Conservation (phyloP, 345 rosid genomes). For the Bruguiera gymnorhiza region DNA sequence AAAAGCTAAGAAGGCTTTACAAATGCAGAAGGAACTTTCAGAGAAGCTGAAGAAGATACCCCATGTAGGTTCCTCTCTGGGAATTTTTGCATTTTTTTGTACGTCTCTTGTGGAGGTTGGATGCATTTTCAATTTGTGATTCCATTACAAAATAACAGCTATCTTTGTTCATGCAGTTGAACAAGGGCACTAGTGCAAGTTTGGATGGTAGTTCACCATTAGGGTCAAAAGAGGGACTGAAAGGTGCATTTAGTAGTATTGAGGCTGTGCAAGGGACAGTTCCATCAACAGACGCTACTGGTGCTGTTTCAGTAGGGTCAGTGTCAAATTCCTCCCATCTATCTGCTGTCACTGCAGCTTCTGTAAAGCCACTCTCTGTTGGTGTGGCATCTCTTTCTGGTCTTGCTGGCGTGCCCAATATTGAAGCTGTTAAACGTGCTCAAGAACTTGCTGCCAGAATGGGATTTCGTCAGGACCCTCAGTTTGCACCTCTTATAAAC, state of each 20-base stretch:
- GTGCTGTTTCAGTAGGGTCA: constrained; percentile 27
- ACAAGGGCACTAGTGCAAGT: constrained; percentile 38
- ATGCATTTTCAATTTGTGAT: not conserved
- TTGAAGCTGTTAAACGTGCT: constrained; percentile 88
- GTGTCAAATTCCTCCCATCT: constrained; percentile 26
- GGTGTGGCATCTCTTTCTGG: constrained; percentile 35
- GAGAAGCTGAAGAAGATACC: constrained; percentile 70
- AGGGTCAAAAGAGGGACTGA: constrained; percentile 21
- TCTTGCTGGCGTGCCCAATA: constrained; percentile 42
- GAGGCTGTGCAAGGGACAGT: constrained; percentile 23
- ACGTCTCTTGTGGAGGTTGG: not conserved
- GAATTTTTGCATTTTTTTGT: no score
- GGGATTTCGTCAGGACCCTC: constrained; percentile 82
- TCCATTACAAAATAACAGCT: constrained; percentile 10
- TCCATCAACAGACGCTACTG: constrained; percentile 24
- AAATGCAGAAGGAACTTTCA: constrained; percentile 60
- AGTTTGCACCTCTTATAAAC: constrained; percentile 66
- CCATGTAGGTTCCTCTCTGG: constrained; percentile 36
- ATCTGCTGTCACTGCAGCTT: constrained; percentile 28
- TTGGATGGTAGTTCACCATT: constrained; percentile 36
- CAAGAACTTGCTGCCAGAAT: constrained; percentile 83
- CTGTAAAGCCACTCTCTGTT: constrained; percentile 33
- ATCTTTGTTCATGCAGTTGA: constrained; percentile 45
- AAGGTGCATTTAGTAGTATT: constrained; percentile 10
- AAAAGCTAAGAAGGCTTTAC: constrained; percentile 81